Evolutionary conservation across 768 basidiomycete genomes (phyloP).

Genomic region (Termitomyces heimii): DNA sequence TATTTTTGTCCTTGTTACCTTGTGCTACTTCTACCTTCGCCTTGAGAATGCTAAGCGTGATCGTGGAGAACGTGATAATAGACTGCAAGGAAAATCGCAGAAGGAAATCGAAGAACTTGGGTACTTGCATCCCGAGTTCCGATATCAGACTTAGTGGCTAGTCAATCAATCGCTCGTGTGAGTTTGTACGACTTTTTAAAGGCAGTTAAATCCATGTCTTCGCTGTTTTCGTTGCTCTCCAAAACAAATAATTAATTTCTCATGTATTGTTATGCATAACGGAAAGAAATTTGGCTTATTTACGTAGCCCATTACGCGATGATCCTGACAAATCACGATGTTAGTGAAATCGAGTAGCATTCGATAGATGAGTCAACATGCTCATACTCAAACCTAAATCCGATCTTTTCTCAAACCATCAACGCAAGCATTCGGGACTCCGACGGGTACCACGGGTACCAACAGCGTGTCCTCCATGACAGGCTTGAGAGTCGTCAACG

Average conservation of each 20-base stretch:
- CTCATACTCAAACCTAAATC: neutral
- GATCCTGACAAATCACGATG: neutral
- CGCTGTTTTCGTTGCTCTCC: neutral
- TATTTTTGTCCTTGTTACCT: conserved; percentile 23
- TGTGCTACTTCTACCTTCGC: conserved; percentile 29
- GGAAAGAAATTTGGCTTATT: neutral
- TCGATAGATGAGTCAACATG: neutral
- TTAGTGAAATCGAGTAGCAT: neutral
- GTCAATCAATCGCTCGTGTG: neutral
- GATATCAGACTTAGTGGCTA: conserved; percentile 26
- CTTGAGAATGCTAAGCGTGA: conserved; percentile 38
- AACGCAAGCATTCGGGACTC: neutral
- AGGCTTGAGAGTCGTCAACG: neutral
- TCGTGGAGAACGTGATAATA: conserved; percentile 34
- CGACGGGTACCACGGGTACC: neutral
- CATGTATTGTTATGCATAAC: no score
- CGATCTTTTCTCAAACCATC: neutral
- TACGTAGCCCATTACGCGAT: neutral
- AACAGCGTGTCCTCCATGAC: neutral
- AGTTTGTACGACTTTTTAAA: neutral
- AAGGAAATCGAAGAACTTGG: conserved; percentile 35
- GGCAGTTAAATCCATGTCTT: no score
- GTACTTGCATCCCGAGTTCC: conserved; percentile 38
- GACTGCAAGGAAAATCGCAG: conserved; percentile 30
- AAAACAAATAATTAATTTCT: neutral